phyloP scores from a whole-genome alignment of 2,329 filamentous ascomycete species.

The Elsinoe batatas region DNA sequence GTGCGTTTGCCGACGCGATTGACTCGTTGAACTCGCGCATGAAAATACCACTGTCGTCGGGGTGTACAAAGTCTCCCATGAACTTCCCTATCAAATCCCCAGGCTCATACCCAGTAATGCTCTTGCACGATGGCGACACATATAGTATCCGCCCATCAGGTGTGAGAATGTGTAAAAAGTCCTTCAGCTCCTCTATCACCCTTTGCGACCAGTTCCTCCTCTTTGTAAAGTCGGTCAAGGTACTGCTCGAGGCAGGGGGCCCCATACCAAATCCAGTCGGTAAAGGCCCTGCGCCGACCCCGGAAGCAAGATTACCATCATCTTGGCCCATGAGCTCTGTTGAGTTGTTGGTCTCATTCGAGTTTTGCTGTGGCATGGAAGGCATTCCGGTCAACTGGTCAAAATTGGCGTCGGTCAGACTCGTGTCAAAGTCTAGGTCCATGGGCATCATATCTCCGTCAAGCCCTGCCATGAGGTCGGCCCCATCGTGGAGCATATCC shows the following conservation, averaged over 20 bases:
- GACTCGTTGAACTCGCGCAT: constrained; percentile 82
- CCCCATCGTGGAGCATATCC: constrained; percentile 24
- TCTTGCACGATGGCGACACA: constrained; percentile 67
- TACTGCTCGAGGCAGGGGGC: constrained; percentile 40
- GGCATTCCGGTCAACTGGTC: constrained; percentile 16
- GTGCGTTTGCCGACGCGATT: constrained; percentile 66
- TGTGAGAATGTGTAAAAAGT: constrained; percentile 79
- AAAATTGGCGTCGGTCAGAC: constrained; percentile 25
- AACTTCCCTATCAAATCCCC: constrained; percentile 64
- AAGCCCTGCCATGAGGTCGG: constrained; percentile 32
- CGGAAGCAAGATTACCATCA: constrained; percentile 28
- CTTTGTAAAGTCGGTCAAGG: constrained; percentile 56
- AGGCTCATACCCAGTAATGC: constrained; percentile 64
- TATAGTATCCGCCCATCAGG: constrained; percentile 76
- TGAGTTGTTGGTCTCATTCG: constrained; percentile 17
- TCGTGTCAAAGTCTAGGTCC: constrained; percentile 35
- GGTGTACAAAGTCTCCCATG: constrained; percentile 73
- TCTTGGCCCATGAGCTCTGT: constrained; percentile 18
- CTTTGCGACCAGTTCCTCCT: constrained; percentile 74
- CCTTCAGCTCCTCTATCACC: constrained; percentile 79
- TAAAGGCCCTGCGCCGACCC: constrained; percentile 45
- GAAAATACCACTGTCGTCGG: constrained; percentile 74
- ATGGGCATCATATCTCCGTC: constrained; percentile 39
- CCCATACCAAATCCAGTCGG: constrained; percentile 44
- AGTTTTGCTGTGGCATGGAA: constrained; percentile 17